These are phyloP conservation scores for Tuber melanosporum DNA, from an alignment of 495 filamentous ascomycete genomes.

Conservation along the genomic window DNA sequence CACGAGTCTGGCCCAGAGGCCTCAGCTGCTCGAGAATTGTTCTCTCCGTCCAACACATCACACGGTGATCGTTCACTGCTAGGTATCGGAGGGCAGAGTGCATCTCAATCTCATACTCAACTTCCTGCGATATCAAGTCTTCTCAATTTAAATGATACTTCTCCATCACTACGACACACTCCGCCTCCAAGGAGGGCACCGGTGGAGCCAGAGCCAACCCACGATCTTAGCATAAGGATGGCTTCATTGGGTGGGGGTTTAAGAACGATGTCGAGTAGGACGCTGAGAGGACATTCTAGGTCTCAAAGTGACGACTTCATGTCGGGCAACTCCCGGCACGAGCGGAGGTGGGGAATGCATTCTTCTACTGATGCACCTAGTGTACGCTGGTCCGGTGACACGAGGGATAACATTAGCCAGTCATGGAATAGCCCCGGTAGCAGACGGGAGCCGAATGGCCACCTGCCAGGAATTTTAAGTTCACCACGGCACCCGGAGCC, in stretches of 20 bases:
- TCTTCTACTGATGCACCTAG: background rate
- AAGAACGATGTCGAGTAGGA: background rate
- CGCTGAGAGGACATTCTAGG: background rate
- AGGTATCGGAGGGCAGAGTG: background rate
- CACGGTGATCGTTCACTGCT: constrained; percentile 16
- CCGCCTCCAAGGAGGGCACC: constrained; percentile 14
- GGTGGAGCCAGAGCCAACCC: constrained; percentile 9
- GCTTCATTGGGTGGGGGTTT: background rate
- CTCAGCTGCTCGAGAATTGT: constrained; percentile 30
- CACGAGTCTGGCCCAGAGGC: constrained; percentile 27
- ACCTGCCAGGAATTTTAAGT: background rate
- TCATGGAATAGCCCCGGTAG: background rate
- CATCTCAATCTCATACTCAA: background rate
- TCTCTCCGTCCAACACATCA: constrained; percentile 35
- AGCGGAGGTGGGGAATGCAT: constrained; percentile 1
- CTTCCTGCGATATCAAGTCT: constrained; percentile 7
- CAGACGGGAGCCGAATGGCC: background rate
- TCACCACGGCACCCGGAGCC: background rate
- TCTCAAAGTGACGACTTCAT: constrained; percentile 2
- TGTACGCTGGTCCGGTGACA: background rate
- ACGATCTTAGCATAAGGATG: constrained; percentile 6
- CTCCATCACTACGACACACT: constrained; percentile 6
- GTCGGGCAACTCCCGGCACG: constrained; percentile 1
- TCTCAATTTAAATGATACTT: constrained; percentile 27
- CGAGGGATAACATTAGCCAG: background rate